Evolutionary conservation across 106 monocot genomes (phyloP).

Genomic region (Hemerocallis citrina): DNA sequence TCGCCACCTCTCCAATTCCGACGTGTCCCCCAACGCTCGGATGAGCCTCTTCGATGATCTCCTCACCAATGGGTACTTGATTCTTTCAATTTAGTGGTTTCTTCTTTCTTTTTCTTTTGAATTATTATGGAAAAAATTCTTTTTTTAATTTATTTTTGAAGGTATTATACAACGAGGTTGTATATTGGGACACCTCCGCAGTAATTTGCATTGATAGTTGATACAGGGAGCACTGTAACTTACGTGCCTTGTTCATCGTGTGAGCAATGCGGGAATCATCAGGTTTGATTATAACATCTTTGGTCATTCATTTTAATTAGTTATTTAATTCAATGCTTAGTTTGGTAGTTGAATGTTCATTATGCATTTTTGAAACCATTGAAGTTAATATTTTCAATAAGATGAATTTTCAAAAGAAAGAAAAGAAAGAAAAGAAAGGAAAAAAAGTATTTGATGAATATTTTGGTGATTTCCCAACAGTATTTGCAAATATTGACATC

Average conservation of each 20-base stretch:
- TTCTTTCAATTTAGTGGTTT: not conserved
- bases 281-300: too few relatives aligned
- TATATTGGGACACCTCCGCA: constrained; percentile 67
- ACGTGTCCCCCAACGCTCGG: constrained; percentile 19
- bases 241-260: constrained; percentile 75
- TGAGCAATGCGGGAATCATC: constrained; percentile 62
- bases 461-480: too few relatives aligned
- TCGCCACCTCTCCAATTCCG: constrained; percentile 7
- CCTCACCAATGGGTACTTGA: constrained; percentile 54
- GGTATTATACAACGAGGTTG: constrained; percentile 67
- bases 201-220: constrained; percentile 66
- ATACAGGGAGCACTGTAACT: constrained; percentile 68
- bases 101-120: not conserved
- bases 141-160: constrained; percentile 10
- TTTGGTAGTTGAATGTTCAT: too few relatives aligned
- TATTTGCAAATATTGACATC: too few relatives aligned
- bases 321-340: too few relatives aligned
- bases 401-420: too few relatives aligned
- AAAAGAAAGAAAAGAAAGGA: too few relatives aligned
- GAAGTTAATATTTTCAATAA: too few relatives aligned
- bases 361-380: too few relatives aligned
- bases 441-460: too few relatives aligned
- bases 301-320: too few relatives aligned
- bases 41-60: constrained; percentile 72
- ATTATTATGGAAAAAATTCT: not conserved